Conservation (phyloP, 1,284 basidiomycete genomes). For the Papiliotrema terrestris region DNA sequence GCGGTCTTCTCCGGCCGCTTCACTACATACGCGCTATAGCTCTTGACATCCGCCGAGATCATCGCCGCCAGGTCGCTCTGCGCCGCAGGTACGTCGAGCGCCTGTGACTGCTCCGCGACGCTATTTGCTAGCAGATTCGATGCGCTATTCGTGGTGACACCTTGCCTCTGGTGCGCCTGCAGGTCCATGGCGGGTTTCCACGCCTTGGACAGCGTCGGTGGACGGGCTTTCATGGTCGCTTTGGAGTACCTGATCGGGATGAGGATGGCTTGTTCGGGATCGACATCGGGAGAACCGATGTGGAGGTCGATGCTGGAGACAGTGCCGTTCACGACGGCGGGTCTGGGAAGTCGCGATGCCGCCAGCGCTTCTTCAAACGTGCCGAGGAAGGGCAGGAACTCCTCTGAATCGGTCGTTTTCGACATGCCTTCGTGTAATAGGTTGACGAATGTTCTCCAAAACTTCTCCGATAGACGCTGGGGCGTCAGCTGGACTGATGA, state of each 20-base stretch:
- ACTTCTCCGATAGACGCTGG: conserved; percentile 71
- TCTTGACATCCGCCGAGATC: conserved; percentile 46
- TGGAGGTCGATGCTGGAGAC: conserved; percentile 63
- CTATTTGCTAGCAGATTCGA: conserved; percentile 26
- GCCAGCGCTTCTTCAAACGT: conserved; percentile 67
- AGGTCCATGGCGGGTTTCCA: conserved; percentile 50
- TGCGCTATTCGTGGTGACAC: conserved; percentile 6
- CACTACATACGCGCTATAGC: conserved; percentile 40
- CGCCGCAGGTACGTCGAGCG: conserved; percentile 11
- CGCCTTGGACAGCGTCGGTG: conserved; percentile 80
- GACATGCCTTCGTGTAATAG: conserved; percentile 52
- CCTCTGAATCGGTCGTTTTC: conserved; percentile 44
- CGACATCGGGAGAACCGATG: conserved; percentile 66
- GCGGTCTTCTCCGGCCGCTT: conserved; percentile 16
- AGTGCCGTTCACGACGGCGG: conserved; percentile 65
- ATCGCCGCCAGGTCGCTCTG: conserved; percentile 35
- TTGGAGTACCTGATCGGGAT: conserved; percentile 77
- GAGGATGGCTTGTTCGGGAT: conserved; percentile 66
- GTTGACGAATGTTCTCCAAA: conserved; percentile 57
- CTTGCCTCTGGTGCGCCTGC: conserved; percentile 21
- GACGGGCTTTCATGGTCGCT: conserved; percentile 68
- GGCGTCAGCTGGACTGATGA: conserved; percentile 1
- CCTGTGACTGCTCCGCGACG: conserved; percentile 24
- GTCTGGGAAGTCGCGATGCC: conserved; percentile 64
- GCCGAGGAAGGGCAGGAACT: conserved; percentile 58